Percentiles rank a stretch among this genome's conserved stretches.
phyloP scores from a whole-genome alignment of 768 basidiomycete species.

The Russula vinacea region DNA sequence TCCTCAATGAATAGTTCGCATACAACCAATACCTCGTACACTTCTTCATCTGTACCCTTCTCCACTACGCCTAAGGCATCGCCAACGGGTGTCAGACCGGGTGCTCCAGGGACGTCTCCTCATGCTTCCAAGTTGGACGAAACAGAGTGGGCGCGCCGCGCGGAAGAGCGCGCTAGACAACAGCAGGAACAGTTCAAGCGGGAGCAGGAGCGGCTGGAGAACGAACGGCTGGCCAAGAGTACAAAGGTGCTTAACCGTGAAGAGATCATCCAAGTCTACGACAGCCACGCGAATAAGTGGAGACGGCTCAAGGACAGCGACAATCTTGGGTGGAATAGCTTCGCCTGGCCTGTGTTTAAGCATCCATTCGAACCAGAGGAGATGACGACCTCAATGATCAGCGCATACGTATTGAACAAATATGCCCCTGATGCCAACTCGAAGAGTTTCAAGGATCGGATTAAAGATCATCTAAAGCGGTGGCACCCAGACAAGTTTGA shows the following conservation, averaged over 20 bases:
- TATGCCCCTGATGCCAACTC: constrained; percentile 53
- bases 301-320: constrained; percentile 38
- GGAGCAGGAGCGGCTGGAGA: constrained; percentile 59
- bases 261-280: constrained; percentile 54
- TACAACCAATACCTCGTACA: constrained; percentile 11
- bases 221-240: constrained; percentile 42
- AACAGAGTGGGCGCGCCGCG: constrained; percentile 59
- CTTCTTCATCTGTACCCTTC: constrained; percentile 19
- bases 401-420: constrained; percentile 59
- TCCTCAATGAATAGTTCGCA: constrained; percentile 27
- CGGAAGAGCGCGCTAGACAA: constrained; percentile 57
- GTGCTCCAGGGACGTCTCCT: constrained; percentile 27
- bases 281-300: constrained; percentile 64
- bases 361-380: constrained; percentile 57
- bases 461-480: constrained; percentile 68
- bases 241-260: constrained; percentile 53
- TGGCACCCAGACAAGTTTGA: constrained; percentile 88
- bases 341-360: constrained; percentile 74
- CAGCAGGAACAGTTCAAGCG: constrained; percentile 68
- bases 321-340: constrained; percentile 58
- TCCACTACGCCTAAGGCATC: constrained; percentile 22
- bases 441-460: constrained; percentile 60
- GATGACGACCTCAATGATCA: constrained; percentile 53
- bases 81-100: constrained; percentile 19
- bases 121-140: constrained; percentile 37